Evolutionary conservation across 2,329 filamentous ascomycete genomes (phyloP).

Genomic region (Aureobasidium uvarum): DNA sequence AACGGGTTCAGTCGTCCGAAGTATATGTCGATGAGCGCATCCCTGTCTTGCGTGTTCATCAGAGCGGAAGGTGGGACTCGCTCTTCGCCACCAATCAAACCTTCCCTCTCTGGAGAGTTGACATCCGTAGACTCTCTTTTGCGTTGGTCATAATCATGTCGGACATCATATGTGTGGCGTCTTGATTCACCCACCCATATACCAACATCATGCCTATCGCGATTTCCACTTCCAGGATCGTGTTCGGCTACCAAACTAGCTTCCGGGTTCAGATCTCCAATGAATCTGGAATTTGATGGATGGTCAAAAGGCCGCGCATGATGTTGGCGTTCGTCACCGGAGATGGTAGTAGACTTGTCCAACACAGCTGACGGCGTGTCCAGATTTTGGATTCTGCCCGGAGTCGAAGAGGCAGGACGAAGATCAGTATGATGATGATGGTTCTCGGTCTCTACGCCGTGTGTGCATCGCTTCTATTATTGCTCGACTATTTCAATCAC

Average conservation of each 20-base stretch:
- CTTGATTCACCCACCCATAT: conserved; percentile 36
- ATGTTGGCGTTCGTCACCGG: not conserved
- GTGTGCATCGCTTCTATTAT: conserved; percentile 44
- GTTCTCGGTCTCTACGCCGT: conserved; percentile 37
- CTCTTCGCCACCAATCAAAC: conserved; percentile 34
- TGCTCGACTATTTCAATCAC: conserved; percentile 30
- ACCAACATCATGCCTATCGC: conserved; percentile 36
- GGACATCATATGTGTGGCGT: not conserved
- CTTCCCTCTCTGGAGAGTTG: conserved; percentile 32
- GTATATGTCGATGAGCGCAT: conserved; percentile 47
- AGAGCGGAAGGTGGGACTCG: conserved; percentile 33
- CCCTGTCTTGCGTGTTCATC: conserved; percentile 38
- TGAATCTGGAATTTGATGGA: conserved; percentile 37
- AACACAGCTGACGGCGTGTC: conserved; percentile 1
- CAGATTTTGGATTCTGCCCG: not conserved
- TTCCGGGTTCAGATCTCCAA: conserved; percentile 50
- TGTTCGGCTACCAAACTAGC: conserved; percentile 44
- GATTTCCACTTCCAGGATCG: conserved; percentile 28
- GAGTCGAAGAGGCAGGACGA: conserved; percentile 32
- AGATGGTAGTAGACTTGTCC: not conserved
- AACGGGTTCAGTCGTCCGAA: conserved; percentile 49
- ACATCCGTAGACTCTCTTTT: conserved; percentile 11
- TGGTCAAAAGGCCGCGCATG: conserved; percentile 1
- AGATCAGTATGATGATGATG: conserved; percentile 6
- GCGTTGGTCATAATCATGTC: conserved; percentile 36